These are phyloP conservation scores for Apophysomyces elegans DNA, from an alignment of 371 early-diverging fungal genomes.

Conservation along the genomic window DNA sequence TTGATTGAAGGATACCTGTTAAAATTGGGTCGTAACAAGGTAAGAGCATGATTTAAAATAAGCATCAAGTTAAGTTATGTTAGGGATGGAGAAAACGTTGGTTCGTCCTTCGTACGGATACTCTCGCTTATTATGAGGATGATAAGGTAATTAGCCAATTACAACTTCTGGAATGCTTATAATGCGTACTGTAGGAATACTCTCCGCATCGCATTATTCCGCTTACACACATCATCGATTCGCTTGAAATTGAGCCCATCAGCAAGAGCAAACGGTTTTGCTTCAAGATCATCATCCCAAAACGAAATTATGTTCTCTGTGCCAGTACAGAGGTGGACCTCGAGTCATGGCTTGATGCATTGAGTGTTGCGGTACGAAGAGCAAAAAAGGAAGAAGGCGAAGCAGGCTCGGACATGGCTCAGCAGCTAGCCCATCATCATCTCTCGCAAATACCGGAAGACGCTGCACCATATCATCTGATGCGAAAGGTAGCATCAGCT, in stretches of 20 bases:
- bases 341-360: conserved; percentile 71
- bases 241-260: conserved; percentile 74
- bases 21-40: conserved; percentile 72
- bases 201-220: conserved; percentile 75
- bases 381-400: conserved; percentile 44
- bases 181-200: conserved; percentile 62
- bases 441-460: conserved; percentile 35
- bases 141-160: conserved; percentile 55
- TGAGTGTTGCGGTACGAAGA: conserved; percentile 57
- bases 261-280: conserved; percentile 64
- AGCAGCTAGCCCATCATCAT: conserved; percentile 11
- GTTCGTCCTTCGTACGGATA: conserved; percentile 82
- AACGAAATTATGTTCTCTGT: conserved; percentile 73
- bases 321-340: conserved; percentile 64
- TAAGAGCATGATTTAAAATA: conserved; percentile 23
- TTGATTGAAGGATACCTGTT: conserved; percentile 74
- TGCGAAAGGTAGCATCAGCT: neutral
- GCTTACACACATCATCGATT: conserved; percentile 70
- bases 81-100: conserved; percentile 85
- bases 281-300: conserved; percentile 78
- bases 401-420: neutral
- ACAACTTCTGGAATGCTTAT: neutral
- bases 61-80: conserved; percentile 8
- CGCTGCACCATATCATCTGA: neutral
- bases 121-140: conserved; percentile 82